phyloP scores from a whole-genome alignment of 2,329 filamentous ascomycete genomes.

The Sclerotinia glacialis region DNA sequence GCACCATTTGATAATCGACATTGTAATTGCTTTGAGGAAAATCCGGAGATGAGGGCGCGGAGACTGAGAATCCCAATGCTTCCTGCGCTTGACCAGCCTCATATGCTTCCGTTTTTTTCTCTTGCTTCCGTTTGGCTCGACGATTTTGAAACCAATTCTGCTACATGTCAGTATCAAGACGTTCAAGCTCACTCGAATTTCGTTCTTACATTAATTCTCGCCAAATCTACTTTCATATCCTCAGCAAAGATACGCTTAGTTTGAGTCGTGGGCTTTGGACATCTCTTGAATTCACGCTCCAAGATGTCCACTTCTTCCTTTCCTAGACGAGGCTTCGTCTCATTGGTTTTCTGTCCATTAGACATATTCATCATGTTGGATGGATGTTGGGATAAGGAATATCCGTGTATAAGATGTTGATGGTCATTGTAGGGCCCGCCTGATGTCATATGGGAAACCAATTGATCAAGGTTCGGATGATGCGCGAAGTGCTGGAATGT shows the following conservation, averaged over 20 bases:
- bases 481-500: conserved; percentile 21
- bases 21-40: conserved; percentile 30
- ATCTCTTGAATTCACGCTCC: conserved; percentile 61
- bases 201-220: conserved; percentile 58
- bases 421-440: conserved; percentile 26
- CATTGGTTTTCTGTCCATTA: conserved; percentile 31
- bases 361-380: conserved; percentile 40
- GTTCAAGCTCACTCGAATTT: not conserved
- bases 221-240: conserved; percentile 59
- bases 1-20: conserved; percentile 24
- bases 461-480: conserved; percentile 30
- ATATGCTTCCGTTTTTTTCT: conserved; percentile 54
- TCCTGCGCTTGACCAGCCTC: conserved; percentile 44
- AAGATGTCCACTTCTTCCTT: conserved; percentile 59
- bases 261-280: conserved; percentile 62
- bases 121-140: conserved; percentile 53
- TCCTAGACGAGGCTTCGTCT: conserved; percentile 45
- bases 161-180: conserved; percentile 11
- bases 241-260: conserved; percentile 61
- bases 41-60: conserved; percentile 36
- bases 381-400: conserved; percentile 28
- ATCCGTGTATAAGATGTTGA: conserved; percentile 27
- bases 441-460: conserved; percentile 22
- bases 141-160: conserved; percentile 71
- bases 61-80: conserved; percentile 29